These are phyloP conservation scores for Fusarium dlaminii DNA, from an alignment of 2,329 filamentous ascomycete species.

Conservation along the genomic window DNA sequence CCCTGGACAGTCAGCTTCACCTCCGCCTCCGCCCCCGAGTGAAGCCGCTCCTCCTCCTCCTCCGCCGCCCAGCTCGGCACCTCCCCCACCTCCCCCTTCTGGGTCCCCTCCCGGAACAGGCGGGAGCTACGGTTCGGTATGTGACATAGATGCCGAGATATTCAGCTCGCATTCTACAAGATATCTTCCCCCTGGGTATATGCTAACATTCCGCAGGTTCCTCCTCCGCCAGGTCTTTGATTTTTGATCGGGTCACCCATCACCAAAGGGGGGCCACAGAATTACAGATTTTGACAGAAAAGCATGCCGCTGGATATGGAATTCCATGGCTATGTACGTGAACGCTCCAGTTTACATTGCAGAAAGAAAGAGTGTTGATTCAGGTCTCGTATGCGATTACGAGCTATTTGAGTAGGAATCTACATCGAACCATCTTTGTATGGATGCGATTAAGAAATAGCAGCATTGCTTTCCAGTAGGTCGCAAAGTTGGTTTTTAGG, in stretches of 20 bases:
- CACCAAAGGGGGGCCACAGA: background rate
- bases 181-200: background rate
- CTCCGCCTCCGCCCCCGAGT: constrained; percentile 67
- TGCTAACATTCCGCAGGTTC: constrained; percentile 54
- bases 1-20: constrained; percentile 58
- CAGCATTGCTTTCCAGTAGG: constrained; percentile 33
- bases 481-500: constrained; percentile 28
- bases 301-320: constrained; percentile 11
- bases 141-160: constrained; percentile 41
- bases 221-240: constrained; percentile 65
- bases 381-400: constrained; percentile 30
- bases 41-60: constrained; percentile 72
- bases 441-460: constrained; percentile 25
- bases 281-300: constrained; percentile 3
- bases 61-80: constrained; percentile 33
- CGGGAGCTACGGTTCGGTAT: constrained; percentile 71
- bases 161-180: background rate
- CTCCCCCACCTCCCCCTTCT: constrained; percentile 55
- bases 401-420: constrained; percentile 31
- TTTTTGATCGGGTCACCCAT: constrained; percentile 45
- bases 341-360: constrained; percentile 32
- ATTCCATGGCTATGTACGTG: constrained; percentile 33
- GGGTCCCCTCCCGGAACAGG: constrained; percentile 58
- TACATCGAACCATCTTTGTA: constrained; percentile 16
- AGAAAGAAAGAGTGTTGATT: constrained; percentile 34